These are phyloP conservation scores for Solanum habrochaites DNA, from an alignment of 257 asterid genomes.

Conservation along the genomic window DNA sequence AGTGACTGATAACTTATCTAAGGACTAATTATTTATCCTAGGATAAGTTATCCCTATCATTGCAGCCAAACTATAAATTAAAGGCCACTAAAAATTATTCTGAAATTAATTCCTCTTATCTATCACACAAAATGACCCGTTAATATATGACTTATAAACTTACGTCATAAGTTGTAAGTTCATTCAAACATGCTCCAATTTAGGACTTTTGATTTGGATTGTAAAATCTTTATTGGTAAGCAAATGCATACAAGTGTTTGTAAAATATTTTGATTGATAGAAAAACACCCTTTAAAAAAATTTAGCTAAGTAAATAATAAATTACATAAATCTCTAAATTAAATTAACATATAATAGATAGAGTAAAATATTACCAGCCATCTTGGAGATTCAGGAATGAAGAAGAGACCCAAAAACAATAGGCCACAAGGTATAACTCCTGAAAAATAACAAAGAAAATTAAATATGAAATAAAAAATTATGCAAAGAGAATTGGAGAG, in stretches of 20 bases:
- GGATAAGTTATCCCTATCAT: too few species aligned
- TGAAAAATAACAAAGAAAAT: neutral
- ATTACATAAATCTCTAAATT: neutral
- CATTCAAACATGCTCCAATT: too few species aligned
- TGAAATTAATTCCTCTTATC: too few species aligned
- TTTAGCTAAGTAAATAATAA: neutral
- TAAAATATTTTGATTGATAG: neutral
- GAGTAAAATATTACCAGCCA: constrained; percentile 68
- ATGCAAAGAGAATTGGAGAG: neutral
- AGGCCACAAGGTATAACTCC: constrained; percentile 17
- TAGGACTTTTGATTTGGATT: neutral
- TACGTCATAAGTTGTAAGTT: too few species aligned
- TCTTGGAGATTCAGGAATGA: constrained; percentile 87
- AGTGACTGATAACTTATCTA: too few species aligned
- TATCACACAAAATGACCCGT: too few species aligned
- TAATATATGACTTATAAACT: too few species aligned
- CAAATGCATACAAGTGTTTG: too few species aligned
- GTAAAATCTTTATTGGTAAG: neutral
- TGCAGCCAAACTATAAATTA: too few species aligned
- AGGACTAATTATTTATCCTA: too few species aligned
- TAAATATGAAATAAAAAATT: too few species aligned
- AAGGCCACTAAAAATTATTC: too few species aligned
- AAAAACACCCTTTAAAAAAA: neutral
- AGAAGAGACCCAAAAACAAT: constrained; percentile 34
- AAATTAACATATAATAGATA: neutral